Conservation (phyloP, 129 eudicot species). For the Helianthus annuus region HanXRQr2.0-SUNRISE NC_035436.2:232451-232950, state of each 20-base stretch:
- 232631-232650: constrained; percentile 13
- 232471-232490: constrained; percentile 98
- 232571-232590: background rate
- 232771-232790: background rate
- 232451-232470: constrained; percentile 94
- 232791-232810: constrained; percentile 1
- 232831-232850: background rate
- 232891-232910: background rate
- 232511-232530: constrained; percentile 98
- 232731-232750: background rate
- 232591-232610: background rate
- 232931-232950: background rate
- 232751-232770: too few species aligned
- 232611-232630: background rate
- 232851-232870: background rate
- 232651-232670: constrained; percentile 2
- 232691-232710: constrained; percentile 7
- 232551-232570: background rate
- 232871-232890: background rate
- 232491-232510: constrained; percentile 96
- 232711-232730: background rate
- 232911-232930: background rate
- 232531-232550: constrained; percentile 51
- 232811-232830: constrained; percentile 2
- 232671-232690: constrained; percentile 15